phyloP scores from a whole-genome alignment of 2,329 filamentous ascomycete genomes.

The Aspergillus fumigatiaffinis region DNA sequence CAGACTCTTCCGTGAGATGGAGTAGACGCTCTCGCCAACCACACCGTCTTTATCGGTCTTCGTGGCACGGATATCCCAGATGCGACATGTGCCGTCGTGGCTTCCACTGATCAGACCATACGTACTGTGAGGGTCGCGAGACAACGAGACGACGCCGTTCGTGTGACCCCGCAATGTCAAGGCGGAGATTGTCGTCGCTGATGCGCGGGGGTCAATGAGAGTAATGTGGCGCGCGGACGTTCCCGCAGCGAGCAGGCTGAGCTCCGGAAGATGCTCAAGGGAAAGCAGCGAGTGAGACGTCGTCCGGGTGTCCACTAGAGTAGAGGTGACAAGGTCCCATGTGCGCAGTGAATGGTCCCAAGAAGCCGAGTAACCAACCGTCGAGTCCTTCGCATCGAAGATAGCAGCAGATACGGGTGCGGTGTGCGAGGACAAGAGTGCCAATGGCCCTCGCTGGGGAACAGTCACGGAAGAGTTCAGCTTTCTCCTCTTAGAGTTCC shows the following conservation, averaged over 20 bases:
- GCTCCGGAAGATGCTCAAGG: slow-evolving; percentile 66
- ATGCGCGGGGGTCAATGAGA: slow-evolving; percentile 83
- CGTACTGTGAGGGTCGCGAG: slow-evolving; percentile 61
- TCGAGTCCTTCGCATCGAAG: slow-evolving; percentile 80
- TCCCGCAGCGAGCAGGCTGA: slow-evolving; percentile 66
- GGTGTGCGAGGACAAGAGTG: slow-evolving; percentile 68
- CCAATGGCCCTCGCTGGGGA: slow-evolving; percentile 72
- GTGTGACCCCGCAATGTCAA: slow-evolving; percentile 90
- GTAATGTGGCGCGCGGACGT: slow-evolving; percentile 84
- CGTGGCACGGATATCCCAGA: slow-evolving; percentile 82
- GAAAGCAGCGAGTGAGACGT: slow-evolving; percentile 81
- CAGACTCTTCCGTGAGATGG: slow-evolving; percentile 69
- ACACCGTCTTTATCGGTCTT: slow-evolving; percentile 57
- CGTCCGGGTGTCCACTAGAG: slow-evolving; percentile 74
- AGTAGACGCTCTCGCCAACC: slow-evolving; percentile 70
- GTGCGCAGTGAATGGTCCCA: slow-evolving; percentile 89
- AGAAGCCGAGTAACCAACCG: slow-evolving; percentile 85
- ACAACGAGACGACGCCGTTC: slow-evolving; percentile 64
- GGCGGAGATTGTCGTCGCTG: slow-evolving; percentile 69
- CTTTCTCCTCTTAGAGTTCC: slow-evolving; percentile 72
- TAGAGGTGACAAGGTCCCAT: slow-evolving; percentile 79
- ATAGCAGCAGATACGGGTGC: slow-evolving; percentile 72
- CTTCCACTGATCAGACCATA: slow-evolving; percentile 85
- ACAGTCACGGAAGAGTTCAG: slow-evolving; percentile 55
- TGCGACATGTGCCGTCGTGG: slow-evolving; percentile 84